Evolutionary conservation across 2,329 filamentous ascomycete species (phyloP), one percentile per base, ranked within the genome.

Genomic region (Fusarium drepaniforme): DNA sequence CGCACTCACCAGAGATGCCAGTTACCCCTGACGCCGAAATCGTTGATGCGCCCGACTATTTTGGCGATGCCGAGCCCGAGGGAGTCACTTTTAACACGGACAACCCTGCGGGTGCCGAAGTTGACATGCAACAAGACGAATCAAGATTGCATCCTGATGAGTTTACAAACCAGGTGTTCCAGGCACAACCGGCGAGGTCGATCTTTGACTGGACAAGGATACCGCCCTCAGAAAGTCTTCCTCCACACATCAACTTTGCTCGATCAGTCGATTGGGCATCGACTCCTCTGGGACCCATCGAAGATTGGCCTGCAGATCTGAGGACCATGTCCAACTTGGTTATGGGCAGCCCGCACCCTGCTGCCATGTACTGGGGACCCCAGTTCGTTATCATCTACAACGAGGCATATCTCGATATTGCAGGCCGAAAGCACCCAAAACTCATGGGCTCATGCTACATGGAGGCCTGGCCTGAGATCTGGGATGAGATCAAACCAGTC

Each of bases 201-300:
- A 93, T 91, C 37, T 96, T 96, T 79, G 94, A 97, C 82, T 97
- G 94, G 94, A 97, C 94, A 5, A 88, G 91, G 64, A 86, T 96
- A 59, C 90, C 92, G 2, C 62, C 92, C 15, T 89, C 89, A 6
- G 85, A 91, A 16, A 88, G 87, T 30, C 86, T 96, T 46, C 92
- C 93, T 2, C 84, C 87, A 11, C 94, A 97, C 79, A 93, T 96
- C 57, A 90, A 88, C 64, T 94, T 96, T 75, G 92, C 92, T 21
- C 90, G 93, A 42, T 91, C 89, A 44, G 82, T 92, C 40, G 92
- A 96, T 80, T 97, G 94, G 94, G 89, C 89, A 3, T 85, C 88
- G 0, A 97, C 94, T 1, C 85, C 91, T 5, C 85, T 97, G 2
- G 94, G 94, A 0, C 93, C 94, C 0, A 94, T 97, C 23, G 92